phyloP scores from a whole-genome alignment of 1,284 basidiomycete species.

The Malassezia obtusa region DNA sequence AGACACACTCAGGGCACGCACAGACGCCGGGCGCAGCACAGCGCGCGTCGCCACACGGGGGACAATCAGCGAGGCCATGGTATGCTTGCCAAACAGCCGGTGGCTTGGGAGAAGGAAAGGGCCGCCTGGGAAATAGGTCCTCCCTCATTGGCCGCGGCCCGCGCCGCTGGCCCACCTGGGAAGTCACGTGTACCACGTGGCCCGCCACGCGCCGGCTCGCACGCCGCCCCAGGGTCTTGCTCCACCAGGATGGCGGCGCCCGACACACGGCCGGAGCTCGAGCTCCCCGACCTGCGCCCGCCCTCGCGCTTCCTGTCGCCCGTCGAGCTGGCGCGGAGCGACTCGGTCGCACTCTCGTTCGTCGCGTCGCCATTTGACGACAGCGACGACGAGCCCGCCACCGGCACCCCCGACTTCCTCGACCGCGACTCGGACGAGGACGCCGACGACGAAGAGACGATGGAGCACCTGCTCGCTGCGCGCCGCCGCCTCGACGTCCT shows the following conservation, averaged over 20 bases:
- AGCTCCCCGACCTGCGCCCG: not conserved
- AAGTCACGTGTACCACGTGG: not conserved
- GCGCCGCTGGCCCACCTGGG: not conserved
- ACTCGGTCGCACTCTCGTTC: not conserved
- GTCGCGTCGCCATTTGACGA: not conserved
- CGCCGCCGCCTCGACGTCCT: conserved; percentile 2
- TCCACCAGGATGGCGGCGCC: too few species aligned
- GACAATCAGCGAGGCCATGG: conserved; percentile 11
- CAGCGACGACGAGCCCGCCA: not conserved
- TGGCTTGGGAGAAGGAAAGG: conserved; percentile 2
- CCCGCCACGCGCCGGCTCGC: too few species aligned
- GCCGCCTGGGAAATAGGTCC: not conserved
- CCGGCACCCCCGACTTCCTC: not conserved
- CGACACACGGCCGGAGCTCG: too few species aligned
- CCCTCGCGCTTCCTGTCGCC: not conserved
- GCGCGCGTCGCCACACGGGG: conserved; percentile 8
- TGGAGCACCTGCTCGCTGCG: conserved; percentile 10
- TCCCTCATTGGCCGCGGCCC: not conserved
- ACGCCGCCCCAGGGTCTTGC: too few species aligned
- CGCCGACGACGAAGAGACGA: conserved; percentile 11
- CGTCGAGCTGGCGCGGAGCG: not conserved
- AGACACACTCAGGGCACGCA: conserved; percentile 7
- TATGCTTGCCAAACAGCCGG: not conserved
- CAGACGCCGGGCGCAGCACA: not conserved
- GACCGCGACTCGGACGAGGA: not conserved